These are phyloP conservation scores for Trichoderma breve DNA, from an alignment of 2,329 filamentous ascomycete species.

Conservation along the genomic window DNA sequence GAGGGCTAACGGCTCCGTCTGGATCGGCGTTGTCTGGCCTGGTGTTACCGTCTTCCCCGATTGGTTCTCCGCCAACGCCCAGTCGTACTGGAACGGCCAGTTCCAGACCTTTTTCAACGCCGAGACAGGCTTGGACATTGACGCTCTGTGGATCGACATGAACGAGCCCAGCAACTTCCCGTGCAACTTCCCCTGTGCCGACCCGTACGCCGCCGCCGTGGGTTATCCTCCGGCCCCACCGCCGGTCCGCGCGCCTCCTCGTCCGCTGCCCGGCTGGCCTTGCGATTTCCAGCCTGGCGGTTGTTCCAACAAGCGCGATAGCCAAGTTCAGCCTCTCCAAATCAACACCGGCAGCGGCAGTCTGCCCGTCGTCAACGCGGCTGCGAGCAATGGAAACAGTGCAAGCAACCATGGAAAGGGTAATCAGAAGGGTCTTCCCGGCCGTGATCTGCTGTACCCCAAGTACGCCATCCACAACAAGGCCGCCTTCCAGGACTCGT, in stretches of 20 bases:
- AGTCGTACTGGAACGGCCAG: conserved; percentile 68
- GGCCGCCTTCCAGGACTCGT: conserved; percentile 46
- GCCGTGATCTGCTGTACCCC: conserved; percentile 68
- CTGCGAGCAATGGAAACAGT: conserved; percentile 6
- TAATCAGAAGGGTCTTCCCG: conserved; percentile 32
- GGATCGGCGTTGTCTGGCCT: conserved; percentile 72
- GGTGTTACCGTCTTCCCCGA: conserved; percentile 71
- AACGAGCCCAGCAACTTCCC: conserved; percentile 44
- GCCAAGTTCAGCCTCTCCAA: background rate
- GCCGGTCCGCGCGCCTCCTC: conserved; percentile 60
- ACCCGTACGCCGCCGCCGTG: conserved; percentile 27
- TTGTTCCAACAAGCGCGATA: conserved; percentile 21
- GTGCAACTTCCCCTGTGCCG: conserved; percentile 31
- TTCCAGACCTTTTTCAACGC: conserved; percentile 64
- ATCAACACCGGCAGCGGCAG: conserved; percentile 5
- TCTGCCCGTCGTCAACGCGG: background rate
- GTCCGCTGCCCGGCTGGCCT: conserved; percentile 67
- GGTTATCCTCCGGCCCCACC: conserved; percentile 61
- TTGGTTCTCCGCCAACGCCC: conserved; percentile 67
- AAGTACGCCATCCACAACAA: conserved; percentile 75
- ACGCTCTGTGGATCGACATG: conserved; percentile 77
- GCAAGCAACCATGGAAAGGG: conserved; percentile 55
- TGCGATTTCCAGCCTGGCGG: conserved; percentile 32
- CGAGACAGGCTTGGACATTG: conserved; percentile 67
- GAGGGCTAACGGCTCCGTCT: conserved; percentile 54